phyloP scores from a whole-genome alignment of 495 filamentous ascomycete genomes.

The Xylaria bambusicola region DNA sequence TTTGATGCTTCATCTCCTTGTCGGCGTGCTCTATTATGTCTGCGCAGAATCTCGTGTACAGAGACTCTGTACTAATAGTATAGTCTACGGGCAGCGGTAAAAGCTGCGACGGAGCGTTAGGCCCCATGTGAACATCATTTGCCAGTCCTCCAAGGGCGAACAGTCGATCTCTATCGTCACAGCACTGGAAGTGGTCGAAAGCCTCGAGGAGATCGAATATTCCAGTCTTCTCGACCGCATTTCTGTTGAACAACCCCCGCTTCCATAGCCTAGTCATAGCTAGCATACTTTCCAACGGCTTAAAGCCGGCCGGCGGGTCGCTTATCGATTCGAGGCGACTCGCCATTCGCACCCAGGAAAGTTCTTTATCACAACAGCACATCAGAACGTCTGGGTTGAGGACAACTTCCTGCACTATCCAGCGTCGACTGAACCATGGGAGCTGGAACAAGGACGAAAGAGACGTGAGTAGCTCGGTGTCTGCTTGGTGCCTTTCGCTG shows the following conservation, averaged over 20 bases:
- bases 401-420: conserved; percentile 17
- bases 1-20: too few relatives aligned
- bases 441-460: conserved; percentile 6
- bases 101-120: not conserved
- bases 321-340: not conserved
- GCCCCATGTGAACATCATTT: not conserved
- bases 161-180: conserved; percentile 12
- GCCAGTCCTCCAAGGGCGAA: conserved; percentile 14
- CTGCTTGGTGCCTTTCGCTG: not conserved
- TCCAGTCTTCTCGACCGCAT: not conserved
- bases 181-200: conserved; percentile 7
- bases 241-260: not conserved
- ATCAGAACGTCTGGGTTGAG: conserved; percentile 9
- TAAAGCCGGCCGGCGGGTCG: not conserved
- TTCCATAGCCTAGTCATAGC: conserved; percentile 2
- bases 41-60: too few relatives aligned
- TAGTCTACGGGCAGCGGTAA: too few relatives aligned
- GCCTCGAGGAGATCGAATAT: conserved; percentile 7
- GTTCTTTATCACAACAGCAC: not conserved
- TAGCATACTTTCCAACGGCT: not conserved
- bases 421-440: conserved; percentile 17
- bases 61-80: too few relatives aligned
- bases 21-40: too few relatives aligned
- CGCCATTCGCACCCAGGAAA: conserved; percentile 10
- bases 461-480: not conserved